phyloP scores from a whole-genome alignment of 2,329 filamentous ascomycete genomes.

The Alternaria burnsii region DNA sequence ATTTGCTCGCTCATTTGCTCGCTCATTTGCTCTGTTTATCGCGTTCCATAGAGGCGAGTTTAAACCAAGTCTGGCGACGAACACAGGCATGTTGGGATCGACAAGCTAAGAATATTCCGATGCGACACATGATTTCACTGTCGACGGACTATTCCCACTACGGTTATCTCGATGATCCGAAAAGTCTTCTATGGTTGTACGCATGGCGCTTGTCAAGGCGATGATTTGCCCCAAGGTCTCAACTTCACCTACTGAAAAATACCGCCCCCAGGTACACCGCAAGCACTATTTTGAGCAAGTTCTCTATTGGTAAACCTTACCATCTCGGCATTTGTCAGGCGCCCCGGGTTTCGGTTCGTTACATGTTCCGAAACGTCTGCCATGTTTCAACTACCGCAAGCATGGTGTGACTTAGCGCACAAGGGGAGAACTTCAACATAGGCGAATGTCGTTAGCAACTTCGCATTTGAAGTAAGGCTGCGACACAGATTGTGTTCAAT shows the following conservation, averaged over 20 bases:
- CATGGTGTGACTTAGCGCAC: conserved; percentile 14
- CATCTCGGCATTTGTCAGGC: conserved; percentile 2
- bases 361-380: conserved; percentile 18
- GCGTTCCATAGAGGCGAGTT: neutral
- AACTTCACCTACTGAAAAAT: neutral
- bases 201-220: neutral
- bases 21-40: neutral
- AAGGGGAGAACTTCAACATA: conserved; percentile 4
- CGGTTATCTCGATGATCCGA: neutral
- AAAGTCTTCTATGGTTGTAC: neutral
- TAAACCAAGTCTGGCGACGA: neutral
- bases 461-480: conserved; percentile 4
- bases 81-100: neutral
- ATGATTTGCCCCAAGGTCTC: neutral
- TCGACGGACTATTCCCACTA: neutral
- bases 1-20: neutral
- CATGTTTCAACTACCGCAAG: conserved; percentile 15
- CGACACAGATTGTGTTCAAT: conserved; percentile 9
- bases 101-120: neutral
- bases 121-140: neutral
- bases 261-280: neutral
- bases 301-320: neutral
- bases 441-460: conserved; percentile 7
- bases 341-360: conserved; percentile 7
- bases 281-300: conserved; percentile 9